Evolutionary conservation across 208 protist species (phyloP).

Genomic region (Phytomonas francai): DNA sequence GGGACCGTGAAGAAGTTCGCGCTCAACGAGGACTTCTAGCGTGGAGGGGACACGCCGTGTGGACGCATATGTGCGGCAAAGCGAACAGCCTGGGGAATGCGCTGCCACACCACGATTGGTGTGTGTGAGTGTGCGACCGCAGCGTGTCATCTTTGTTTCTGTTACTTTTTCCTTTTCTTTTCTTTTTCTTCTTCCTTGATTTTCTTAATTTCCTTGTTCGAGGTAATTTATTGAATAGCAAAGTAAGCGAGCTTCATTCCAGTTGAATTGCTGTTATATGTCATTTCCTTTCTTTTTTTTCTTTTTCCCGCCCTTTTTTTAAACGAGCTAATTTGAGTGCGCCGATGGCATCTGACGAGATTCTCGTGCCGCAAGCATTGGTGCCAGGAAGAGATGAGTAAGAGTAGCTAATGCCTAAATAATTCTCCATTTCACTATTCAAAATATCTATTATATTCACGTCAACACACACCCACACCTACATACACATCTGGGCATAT

Average conservation of each 20-base stretch:
- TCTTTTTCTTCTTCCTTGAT: background rate
- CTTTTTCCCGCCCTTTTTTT: background rate
- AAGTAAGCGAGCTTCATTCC: too few relatives aligned
- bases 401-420: too few relatives aligned
- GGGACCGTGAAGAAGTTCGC: constrained; percentile 78
- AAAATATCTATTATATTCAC: too few relatives aligned
- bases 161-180: constrained; percentile 17
- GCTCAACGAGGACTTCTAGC: constrained; percentile 89
- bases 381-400: too few relatives aligned
- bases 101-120: background rate
- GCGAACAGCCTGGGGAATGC: background rate
- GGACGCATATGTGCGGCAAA: background rate
- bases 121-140: constrained; percentile 1
- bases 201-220: constrained; percentile 7
- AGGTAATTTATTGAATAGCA: too few relatives aligned
- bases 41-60: background rate
- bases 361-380: too few relatives aligned
- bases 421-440: too few relatives aligned
- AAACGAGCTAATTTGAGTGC: background rate
- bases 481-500: too few relatives aligned
- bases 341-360: too few relatives aligned
- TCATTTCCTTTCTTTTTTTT: background rate
- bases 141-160: constrained; percentile 7
- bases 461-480: too few relatives aligned
- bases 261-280: background rate